Evolutionary conservation across 1,139 yeast genomes (phyloP), one percentile per base, ranked within the genome.

Genomic region (Arxiozyma telluris): DNA sequence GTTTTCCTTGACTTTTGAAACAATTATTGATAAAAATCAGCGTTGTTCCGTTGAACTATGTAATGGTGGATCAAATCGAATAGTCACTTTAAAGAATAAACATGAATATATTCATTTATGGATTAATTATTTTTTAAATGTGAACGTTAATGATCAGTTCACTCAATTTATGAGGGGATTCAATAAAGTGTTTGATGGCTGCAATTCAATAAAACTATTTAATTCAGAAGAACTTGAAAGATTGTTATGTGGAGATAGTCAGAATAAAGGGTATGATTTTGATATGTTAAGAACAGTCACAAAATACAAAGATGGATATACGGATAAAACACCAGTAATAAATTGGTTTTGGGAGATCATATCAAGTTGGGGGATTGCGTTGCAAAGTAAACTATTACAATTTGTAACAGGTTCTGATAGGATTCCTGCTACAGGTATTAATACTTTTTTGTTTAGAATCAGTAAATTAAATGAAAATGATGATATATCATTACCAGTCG

Each of bases 351-450:
- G 98, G 98, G 82, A 83, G 23, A 80, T 81, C 65, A 75, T 90
- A 59, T 71, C 71, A 15, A 63, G 67, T 5, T 71, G 85, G 59
- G 68, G 73, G 1, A 72, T 73, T 46, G 61, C 59, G 1, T 71
- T 77, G 39, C 94, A 87, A 61, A 81, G 82, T 60, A 79, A 78
- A 60, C 72, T 91, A 44, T 71, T 93, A 45, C 75, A 78, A 41
- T 93, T 93, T 69, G 83, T 91, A 6, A 90, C 96, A 0, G 97
- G 98, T 0, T 84, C 96, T 1, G 96, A 90, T 64, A 73, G 96
- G 50, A 77, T 93, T 15, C 98, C 98, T 0, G 96, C 97, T 0
- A 88, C 96, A 0, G 98, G 98, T 0, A 76, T 88, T 22, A 83
- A 84, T 49, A 84, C 87, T 54, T 71, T 91, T 71, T 76, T 76